Percentiles rank a stretch among this genome's conserved stretches.
These are phyloP conservation scores for Leccinum fibrillosum DNA, from an alignment of 768 basidiomycete species.

Conservation along the genomic window DNA sequence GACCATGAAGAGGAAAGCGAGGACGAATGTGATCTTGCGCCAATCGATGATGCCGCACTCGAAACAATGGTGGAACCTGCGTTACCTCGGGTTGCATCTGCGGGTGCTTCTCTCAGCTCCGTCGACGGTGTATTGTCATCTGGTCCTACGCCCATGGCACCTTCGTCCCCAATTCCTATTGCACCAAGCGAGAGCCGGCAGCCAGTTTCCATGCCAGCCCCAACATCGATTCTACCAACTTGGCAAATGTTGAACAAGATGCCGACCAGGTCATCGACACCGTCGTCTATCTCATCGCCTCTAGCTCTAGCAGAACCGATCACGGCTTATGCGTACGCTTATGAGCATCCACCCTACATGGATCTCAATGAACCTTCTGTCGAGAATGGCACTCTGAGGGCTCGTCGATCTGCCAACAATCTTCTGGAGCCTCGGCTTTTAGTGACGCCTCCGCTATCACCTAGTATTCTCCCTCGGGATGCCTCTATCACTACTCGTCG, in stretches of 20 bases:
- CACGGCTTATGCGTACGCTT: slow-evolving; percentile 60
- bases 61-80: slow-evolving; percentile 22
- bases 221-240: slow-evolving; percentile 44
- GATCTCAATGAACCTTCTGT: slow-evolving; percentile 53
- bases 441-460: slow-evolving; percentile 73
- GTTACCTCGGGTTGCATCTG: slow-evolving; percentile 10
- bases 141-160: slow-evolving; percentile 70
- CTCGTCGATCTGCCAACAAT: slow-evolving; percentile 64
- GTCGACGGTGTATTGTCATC: slow-evolving; percentile 37
- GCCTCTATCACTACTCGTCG: slow-evolving; percentile 44
- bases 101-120: slow-evolving; percentile 17
- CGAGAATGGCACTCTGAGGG: slow-evolving; percentile 46
- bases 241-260: slow-evolving; percentile 43
- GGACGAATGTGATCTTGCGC: slow-evolving; percentile 41
- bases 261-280: slow-evolving; percentile 81
- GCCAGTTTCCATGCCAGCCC: slow-evolving; percentile 32
- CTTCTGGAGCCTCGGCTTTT: slow-evolving; percentile 62
- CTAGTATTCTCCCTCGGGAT: slow-evolving; percentile 54
- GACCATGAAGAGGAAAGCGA: slow-evolving; percentile 54
- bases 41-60: slow-evolving; percentile 23
- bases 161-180: slow-evolving; percentile 39
- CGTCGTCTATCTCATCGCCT: slow-evolving; percentile 85
- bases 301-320: slow-evolving; percentile 84
- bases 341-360: slow-evolving; percentile 63
- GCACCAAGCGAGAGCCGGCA: slow-evolving; percentile 23